Evolutionary conservation across 2,329 filamentous ascomycete genomes (phyloP).

Genomic region (Phialophora verrucosa): DNA sequence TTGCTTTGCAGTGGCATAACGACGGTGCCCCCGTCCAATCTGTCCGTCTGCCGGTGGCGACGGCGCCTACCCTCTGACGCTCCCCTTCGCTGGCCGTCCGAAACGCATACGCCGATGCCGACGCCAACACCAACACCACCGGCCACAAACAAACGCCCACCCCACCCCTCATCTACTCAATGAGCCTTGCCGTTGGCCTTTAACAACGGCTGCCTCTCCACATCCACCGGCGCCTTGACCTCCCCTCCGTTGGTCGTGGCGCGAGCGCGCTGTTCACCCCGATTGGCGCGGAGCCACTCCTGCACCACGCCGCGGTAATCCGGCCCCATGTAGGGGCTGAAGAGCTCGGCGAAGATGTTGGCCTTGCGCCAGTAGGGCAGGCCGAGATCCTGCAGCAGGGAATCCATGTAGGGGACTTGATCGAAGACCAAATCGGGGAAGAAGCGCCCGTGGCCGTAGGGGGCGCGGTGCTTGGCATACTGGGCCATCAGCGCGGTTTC

Average conservation of each 20-base stretch:
- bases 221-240: not conserved
- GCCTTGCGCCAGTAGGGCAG: conserved; percentile 54
- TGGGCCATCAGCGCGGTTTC: conserved; percentile 69
- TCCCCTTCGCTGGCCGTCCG: not conserved
- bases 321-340: conserved; percentile 47
- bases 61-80: no score
- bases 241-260: not conserved
- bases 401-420: conserved; percentile 73
- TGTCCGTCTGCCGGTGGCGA: not conserved
- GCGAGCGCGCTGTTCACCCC: not conserved
- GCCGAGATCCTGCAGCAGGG: conserved; percentile 69
- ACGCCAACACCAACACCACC: not conserved
- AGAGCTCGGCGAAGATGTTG: conserved; percentile 43
- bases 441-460: conserved; percentile 66
- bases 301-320: conserved; percentile 52
- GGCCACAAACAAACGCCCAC: not conserved
- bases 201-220: conserved; percentile 8
- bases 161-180: not conserved
- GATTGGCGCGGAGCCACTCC: conserved; percentile 46
- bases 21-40: not conserved
- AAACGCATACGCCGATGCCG: not conserved
- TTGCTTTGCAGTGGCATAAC: not conserved
- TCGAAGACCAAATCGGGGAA: conserved; percentile 78
- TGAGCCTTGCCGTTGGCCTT: not conserved
- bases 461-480: conserved; percentile 73